These are phyloP conservation scores for Trichoderma koningiopsis DNA, from an alignment of 2,329 filamentous ascomycete genomes.

Conservation along the genomic window DNA sequence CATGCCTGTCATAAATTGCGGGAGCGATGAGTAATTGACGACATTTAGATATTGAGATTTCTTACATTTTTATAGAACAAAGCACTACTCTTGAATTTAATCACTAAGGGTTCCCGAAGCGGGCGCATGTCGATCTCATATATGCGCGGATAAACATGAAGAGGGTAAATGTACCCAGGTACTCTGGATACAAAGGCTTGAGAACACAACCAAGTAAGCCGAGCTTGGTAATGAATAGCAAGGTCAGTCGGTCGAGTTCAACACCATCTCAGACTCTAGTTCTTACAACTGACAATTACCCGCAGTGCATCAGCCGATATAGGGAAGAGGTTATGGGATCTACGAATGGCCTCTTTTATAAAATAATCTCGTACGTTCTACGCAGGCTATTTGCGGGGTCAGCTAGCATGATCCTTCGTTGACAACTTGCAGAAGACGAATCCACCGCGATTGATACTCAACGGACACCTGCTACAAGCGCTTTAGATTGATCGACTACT, in stretches of 20 bases:
- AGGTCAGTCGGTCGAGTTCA: background rate
- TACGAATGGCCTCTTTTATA: constrained; percentile 2
- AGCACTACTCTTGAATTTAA: background rate
- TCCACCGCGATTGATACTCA: background rate
- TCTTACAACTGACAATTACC: background rate
- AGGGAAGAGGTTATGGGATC: background rate
- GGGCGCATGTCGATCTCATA: background rate
- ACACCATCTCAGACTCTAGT: background rate
- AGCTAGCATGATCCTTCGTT: constrained; percentile 8
- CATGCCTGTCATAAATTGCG: background rate
- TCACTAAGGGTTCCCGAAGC: background rate
- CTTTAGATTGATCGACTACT: background rate
- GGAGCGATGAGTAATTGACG: constrained; percentile 7
- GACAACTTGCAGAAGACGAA: background rate
- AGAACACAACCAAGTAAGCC: background rate
- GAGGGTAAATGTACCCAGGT: background rate
- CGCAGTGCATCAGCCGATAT: background rate
- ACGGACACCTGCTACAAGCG: background rate
- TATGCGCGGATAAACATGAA: background rate
- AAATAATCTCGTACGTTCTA: background rate
- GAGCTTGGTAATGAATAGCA: background rate
- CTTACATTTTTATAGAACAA: background rate
- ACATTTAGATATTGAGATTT: background rate
- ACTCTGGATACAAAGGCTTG: background rate
- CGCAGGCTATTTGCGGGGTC: constrained; percentile 7